phyloP scores from a whole-genome alignment of 2,329 filamentous ascomycete genomes.

The Penicillium olsonii region DNA sequence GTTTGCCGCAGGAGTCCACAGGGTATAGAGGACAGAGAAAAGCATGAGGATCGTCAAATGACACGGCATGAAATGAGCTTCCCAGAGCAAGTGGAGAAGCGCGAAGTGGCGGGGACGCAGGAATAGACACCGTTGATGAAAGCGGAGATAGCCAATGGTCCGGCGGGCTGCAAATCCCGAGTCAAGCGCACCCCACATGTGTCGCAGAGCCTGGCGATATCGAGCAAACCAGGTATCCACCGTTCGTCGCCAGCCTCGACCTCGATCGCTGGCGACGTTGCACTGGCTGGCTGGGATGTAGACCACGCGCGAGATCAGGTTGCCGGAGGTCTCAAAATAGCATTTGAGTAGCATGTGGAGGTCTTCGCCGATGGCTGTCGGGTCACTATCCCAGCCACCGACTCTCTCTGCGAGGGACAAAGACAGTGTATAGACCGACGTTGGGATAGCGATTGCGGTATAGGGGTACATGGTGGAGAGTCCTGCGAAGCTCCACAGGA shows the following conservation, averaged over 20 bases:
- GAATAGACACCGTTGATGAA: conserved; percentile 19
- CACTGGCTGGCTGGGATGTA: conserved; percentile 71
- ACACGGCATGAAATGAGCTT: conserved; percentile 71
- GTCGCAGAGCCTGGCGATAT: conserved; percentile 70
- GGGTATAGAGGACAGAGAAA: conserved; percentile 62
- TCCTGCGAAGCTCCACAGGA: conserved; percentile 71
- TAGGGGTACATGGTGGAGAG: conserved; percentile 67
- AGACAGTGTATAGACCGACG: conserved; percentile 72
- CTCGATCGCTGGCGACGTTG: conserved; percentile 65
- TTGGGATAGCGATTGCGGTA: conserved; percentile 68
- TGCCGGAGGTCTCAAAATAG: conserved; percentile 72
- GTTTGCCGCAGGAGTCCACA: conserved; percentile 53
- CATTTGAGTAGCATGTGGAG: conserved; percentile 78
- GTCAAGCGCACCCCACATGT: conserved; percentile 76
- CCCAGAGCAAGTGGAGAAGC: conserved; percentile 68
- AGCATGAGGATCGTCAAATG: conserved; percentile 67
- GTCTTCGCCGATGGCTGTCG: conserved; percentile 73
- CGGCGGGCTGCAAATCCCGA: conserved; percentile 66
- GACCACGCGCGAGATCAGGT: conserved; percentile 65
- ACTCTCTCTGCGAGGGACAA: conserved; percentile 68
- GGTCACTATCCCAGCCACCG: conserved; percentile 70
- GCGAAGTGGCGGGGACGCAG: conserved; percentile 55
- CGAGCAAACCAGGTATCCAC: conserved; percentile 63
- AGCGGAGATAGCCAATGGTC: conserved; percentile 36
- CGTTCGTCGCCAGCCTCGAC: conserved; percentile 47